Evolutionary conservation across 2,329 filamentous ascomycete genomes (phyloP).

Genomic region (Arthrobotrys entomopaga): DNA sequence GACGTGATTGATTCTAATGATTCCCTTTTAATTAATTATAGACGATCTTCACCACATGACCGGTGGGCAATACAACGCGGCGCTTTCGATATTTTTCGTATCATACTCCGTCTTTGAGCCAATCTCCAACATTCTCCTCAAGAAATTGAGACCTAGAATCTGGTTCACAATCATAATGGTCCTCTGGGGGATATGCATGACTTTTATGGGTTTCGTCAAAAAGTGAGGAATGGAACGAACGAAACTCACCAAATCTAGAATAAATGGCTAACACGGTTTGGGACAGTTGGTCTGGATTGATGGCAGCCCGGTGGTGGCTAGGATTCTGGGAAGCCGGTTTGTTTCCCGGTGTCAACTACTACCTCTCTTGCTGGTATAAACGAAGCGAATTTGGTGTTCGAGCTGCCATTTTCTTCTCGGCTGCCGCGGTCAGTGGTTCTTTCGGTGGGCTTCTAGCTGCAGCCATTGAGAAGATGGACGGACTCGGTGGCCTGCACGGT

Average conservation of each 20-base stretch:
- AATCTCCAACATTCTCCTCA: constrained; percentile 81
- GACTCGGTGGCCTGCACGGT: constrained; percentile 68
- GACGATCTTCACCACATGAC: constrained; percentile 65
- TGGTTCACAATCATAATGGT: constrained; percentile 87
- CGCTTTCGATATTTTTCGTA: constrained; percentile 85
- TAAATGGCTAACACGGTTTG: not conserved
- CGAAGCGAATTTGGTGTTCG: constrained; percentile 82
- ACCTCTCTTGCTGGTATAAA: constrained; percentile 85
- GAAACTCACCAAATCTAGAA: not conserved
- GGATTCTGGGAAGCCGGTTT: constrained; percentile 79
- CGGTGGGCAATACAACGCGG: constrained; percentile 75
- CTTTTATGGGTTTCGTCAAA: constrained; percentile 73
- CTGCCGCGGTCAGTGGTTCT: constrained; percentile 80
- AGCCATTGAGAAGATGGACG: constrained; percentile 76
- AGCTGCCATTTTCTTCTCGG: constrained; percentile 73
- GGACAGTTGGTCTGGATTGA: constrained; percentile 68
- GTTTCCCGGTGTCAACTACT: constrained; percentile 81
- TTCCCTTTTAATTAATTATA: not conserved
- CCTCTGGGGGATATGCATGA: constrained; percentile 66
- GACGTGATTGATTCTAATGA: not conserved
- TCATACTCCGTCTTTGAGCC: constrained; percentile 84
- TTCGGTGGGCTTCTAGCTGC: constrained; percentile 81
- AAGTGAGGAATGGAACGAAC: constrained; percentile 61
- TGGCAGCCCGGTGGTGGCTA: constrained; percentile 76
- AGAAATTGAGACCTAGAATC: constrained; percentile 76